A percentile compares a stretch with the other conserved stretches of the same genome.
These are phyloP conservation scores for Gossypium mustelinum DNA, from an alignment of 345 rosid species.

Conservation along the genomic window DNA sequence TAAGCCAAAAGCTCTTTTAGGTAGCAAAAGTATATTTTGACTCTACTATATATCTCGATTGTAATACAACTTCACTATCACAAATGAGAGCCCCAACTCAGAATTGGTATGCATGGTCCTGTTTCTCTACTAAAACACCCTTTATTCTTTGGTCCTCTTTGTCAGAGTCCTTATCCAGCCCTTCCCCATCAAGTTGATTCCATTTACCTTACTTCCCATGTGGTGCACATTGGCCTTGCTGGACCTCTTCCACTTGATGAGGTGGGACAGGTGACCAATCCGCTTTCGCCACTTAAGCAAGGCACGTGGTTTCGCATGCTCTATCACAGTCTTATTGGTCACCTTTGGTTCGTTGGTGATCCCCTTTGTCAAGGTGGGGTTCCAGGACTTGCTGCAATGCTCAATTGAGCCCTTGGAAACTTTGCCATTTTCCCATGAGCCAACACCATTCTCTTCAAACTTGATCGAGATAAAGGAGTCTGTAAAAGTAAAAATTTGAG, in stretches of 20 bases:
- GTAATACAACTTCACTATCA: slow-evolving; percentile 29
- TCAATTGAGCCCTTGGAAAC: slow-evolving; percentile 53
- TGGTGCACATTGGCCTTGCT: slow-evolving; percentile 54
- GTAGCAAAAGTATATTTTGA: slow-evolving; percentile 37
- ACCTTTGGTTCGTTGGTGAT: not conserved
- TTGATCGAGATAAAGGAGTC: slow-evolving; percentile 92
- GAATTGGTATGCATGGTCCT: slow-evolving; percentile 15
- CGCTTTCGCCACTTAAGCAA: slow-evolving; percentile 84
- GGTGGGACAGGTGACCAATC: slow-evolving; percentile 77
- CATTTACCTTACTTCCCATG: slow-evolving; percentile 67
- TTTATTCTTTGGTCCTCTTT: slow-evolving; percentile 58
- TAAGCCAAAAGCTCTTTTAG: slow-evolving; percentile 23
- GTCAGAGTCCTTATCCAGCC: slow-evolving; percentile 84
- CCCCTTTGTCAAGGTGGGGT: slow-evolving; percentile 25
- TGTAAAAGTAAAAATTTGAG: slow-evolving; percentile 26
- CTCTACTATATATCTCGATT: slow-evolving; percentile 30
- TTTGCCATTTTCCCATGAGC: slow-evolving; percentile 78
- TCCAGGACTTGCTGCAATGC: slow-evolving; percentile 38
- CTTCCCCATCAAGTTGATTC: slow-evolving; percentile 62
- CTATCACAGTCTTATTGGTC: slow-evolving; percentile 49
- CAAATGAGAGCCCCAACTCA: slow-evolving; percentile 32
- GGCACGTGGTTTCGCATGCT: slow-evolving; percentile 50
- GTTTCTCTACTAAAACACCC: slow-evolving; percentile 19
- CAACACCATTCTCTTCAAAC: slow-evolving; percentile 78
- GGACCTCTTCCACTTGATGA: slow-evolving; percentile 71